Conservation (phyloP, 78 protist genomes). For the Dictyostelium citrinum region DNA sequence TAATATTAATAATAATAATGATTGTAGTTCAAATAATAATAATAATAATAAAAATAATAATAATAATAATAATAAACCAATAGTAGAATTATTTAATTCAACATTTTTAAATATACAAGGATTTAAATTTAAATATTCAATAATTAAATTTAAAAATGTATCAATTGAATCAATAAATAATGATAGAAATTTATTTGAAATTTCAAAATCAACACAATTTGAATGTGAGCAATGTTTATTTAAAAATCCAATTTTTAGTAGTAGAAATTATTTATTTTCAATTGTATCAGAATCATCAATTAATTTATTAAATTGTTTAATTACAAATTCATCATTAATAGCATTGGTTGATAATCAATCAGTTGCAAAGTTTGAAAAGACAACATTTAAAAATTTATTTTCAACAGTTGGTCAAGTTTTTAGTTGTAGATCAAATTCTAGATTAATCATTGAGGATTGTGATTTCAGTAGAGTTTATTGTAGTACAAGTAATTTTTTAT, state of each 20-base stretch:
- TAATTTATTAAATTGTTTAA: background rate
- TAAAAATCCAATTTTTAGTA: background rate
- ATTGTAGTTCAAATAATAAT: too few relatives aligned
- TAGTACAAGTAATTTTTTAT: background rate
- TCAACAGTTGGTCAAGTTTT: too few relatives aligned
- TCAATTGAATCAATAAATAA: background rate
- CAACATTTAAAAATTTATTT: too few relatives aligned
- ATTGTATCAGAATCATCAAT: background rate
- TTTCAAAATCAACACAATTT: background rate
- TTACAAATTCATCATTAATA: too few relatives aligned
- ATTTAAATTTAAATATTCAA: background rate
- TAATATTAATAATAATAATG: too few relatives aligned
- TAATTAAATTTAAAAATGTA: background rate
- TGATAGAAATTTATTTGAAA: background rate
- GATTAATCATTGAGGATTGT: too few relatives aligned
- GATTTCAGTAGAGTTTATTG: background rate
- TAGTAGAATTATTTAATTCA: background rate
- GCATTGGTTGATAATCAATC: too few relatives aligned
- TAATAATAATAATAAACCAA: background rate
- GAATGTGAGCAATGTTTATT: background rate
- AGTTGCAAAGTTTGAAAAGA: too few relatives aligned
- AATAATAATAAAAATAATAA: too few relatives aligned
- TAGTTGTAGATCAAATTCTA: too few relatives aligned
- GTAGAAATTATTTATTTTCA: background rate
- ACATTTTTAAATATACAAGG: background rate